Evolutionary conservation across 176 grass and related monocot genomes (phyloP).

Genomic region (Thinopyrum elongatum): DNA sequence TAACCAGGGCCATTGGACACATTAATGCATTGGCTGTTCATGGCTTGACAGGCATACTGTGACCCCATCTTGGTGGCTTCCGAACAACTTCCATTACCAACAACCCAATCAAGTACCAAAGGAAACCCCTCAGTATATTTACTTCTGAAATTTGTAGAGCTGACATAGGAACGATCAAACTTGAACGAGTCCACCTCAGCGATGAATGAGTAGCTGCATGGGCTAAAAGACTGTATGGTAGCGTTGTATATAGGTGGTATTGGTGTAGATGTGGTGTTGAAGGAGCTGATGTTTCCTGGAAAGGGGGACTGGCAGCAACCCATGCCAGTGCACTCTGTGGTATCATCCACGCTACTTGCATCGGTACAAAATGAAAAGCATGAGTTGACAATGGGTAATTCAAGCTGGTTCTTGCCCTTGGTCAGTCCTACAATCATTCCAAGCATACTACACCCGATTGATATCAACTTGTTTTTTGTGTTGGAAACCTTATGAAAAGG

Average conservation of each 20-base stretch:
- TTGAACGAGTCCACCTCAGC: neutral
- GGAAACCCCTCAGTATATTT: neutral
- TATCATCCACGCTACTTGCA: neutral
- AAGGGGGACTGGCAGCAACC: neutral
- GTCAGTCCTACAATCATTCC: accelerated
- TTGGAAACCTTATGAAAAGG: neutral
- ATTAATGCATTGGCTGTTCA: neutral
- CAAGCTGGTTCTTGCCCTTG: neutral
- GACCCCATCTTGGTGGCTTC: neutral
- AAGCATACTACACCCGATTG: neutral
- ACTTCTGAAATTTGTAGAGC: neutral
- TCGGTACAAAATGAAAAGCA: neutral
- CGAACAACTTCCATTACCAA: neutral
- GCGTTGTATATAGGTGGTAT: neutral
- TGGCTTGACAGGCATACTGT: neutral
- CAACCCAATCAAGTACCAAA: neutral
- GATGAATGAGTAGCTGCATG: neutral
- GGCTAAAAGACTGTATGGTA: neutral
- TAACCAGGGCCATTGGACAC: conserved; percentile 4
- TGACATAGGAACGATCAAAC: neutral
- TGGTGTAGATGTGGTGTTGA: neutral
- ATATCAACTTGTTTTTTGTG: neutral
- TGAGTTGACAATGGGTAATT: neutral
- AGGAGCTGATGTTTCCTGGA: neutral
- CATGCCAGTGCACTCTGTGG: neutral